Evolutionary conservation across 768 basidiomycete species (phyloP).

Genomic region (Clitopilus passeckerianus): DNA sequence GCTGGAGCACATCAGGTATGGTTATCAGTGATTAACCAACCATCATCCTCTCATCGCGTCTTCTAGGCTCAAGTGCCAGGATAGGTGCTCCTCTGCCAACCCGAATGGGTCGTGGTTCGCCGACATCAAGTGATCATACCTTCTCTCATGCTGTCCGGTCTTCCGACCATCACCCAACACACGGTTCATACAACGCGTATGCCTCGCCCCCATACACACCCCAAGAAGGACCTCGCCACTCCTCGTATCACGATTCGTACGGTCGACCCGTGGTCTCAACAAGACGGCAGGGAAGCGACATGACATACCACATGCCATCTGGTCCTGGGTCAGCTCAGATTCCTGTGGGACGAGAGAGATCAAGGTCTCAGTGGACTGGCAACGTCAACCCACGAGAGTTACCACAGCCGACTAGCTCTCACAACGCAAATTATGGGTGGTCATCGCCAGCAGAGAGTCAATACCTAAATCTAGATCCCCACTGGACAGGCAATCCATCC

Average conservation of each 20-base stretch:
- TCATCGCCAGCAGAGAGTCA: constrained; percentile 15
- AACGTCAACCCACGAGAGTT: not conserved
- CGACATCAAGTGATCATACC: not conserved
- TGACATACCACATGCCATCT: not conserved
- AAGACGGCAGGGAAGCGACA: not conserved
- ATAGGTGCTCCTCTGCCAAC: not conserved
- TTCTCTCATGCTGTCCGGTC: not conserved
- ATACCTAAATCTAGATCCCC: constrained; percentile 20
- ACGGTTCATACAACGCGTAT: constrained; percentile 10
- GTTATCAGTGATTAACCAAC: not conserved
- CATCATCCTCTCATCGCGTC: not conserved
- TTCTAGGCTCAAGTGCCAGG: not conserved
- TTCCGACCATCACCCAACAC: not conserved
- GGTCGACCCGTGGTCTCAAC: not conserved
- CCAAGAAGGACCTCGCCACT: not conserved
- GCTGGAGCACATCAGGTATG: not conserved
- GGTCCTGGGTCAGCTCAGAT: not conserved
- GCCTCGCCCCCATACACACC: constrained; percentile 1
- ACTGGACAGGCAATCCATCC: constrained; percentile 20
- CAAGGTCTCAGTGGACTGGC: not conserved
- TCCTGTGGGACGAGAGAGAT: not conserved
- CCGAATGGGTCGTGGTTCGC: not conserved
- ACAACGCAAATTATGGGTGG: constrained; percentile 11
- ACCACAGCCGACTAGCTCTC: not conserved
- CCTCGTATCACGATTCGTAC: not conserved